Evolutionary conservation across 805 yeast species (phyloP).

Genomic region (Candida maris): DNA sequence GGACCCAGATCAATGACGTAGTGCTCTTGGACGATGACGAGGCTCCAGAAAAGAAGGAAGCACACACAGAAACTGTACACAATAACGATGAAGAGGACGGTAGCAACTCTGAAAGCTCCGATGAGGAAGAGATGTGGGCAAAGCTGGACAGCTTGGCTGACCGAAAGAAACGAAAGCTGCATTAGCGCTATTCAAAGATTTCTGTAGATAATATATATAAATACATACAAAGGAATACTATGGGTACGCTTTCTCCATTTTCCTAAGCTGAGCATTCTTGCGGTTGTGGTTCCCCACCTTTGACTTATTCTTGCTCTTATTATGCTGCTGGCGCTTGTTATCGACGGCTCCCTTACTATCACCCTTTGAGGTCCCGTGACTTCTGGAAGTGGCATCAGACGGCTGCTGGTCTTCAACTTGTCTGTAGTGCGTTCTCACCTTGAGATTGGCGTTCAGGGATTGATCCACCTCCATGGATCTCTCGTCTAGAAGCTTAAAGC

Average conservation of each 20-base stretch:
- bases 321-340: conserved; percentile 35
- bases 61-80: conserved; percentile 33
- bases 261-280: conserved; percentile 58
- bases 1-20: conserved; percentile 61
- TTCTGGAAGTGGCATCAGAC: neutral
- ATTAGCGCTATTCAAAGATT: too few species aligned
- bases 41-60: conserved; percentile 13
- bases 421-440: conserved; percentile 21
- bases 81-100: conserved; percentile 35
- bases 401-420: conserved; percentile 9
- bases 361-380: conserved; percentile 7
- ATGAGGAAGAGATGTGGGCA: conserved; percentile 34
- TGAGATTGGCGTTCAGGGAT: conserved; percentile 21
- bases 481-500: conserved; percentile 61
- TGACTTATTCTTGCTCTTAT: conserved; percentile 55
- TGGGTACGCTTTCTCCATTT: conserved; percentile 32
- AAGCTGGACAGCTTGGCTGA: conserved; percentile 25
- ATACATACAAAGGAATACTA: conserved; percentile 2
- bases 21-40: conserved; percentile 45
- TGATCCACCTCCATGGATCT: conserved; percentile 46
- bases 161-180: conserved; percentile 29
- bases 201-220: too few species aligned
- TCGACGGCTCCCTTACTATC: conserved; percentile 11
- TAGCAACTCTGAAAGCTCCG: conserved; percentile 30
- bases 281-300: conserved; percentile 62